These are phyloP conservation scores for Aspergillus baeticus DNA, from an alignment of 495 filamentous ascomycete genomes.

Conservation along the genomic window DNA sequence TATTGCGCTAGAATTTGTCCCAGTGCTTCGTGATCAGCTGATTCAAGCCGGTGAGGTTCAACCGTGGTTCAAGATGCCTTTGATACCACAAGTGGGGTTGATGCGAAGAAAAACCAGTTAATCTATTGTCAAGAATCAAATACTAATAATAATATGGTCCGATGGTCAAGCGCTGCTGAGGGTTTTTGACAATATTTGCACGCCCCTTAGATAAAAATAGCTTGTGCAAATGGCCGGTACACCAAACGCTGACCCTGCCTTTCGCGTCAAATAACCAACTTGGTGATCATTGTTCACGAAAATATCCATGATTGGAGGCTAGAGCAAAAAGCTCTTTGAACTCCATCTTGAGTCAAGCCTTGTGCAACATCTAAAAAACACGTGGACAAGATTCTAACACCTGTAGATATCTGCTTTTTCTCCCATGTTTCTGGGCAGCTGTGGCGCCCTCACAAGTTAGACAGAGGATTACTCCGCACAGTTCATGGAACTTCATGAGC, in stretches of 20 bases:
- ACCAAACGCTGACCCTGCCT: too few species aligned
- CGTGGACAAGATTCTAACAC: background rate
- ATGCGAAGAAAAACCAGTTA: constrained; percentile 10
- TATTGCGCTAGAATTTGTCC: background rate
- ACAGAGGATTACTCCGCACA: too few species aligned
- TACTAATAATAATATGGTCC: constrained; percentile 1
- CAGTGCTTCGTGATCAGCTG: background rate
- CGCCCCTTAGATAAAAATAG: background rate
- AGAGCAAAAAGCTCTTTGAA: too few species aligned
- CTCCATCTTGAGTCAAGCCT: background rate
- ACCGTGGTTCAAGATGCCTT: constrained; percentile 14
- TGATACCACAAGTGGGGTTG: constrained; percentile 20
- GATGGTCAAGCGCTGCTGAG: too few species aligned
- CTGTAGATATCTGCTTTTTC: background rate
- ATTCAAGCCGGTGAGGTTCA: background rate
- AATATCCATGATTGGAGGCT: too few species aligned
- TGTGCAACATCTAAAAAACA: background rate
- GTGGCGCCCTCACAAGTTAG: too few species aligned
- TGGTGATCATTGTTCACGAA: too few species aligned
- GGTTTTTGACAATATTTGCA: background rate
- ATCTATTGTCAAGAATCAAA: background rate
- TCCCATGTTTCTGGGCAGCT: too few species aligned
- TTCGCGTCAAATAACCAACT: too few species aligned
- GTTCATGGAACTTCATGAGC: too few species aligned
- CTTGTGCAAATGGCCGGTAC: too few species aligned